Base-by-base conservation (phyloP, 352 stramenopile species). In the Pythium aquatile region DNA sequence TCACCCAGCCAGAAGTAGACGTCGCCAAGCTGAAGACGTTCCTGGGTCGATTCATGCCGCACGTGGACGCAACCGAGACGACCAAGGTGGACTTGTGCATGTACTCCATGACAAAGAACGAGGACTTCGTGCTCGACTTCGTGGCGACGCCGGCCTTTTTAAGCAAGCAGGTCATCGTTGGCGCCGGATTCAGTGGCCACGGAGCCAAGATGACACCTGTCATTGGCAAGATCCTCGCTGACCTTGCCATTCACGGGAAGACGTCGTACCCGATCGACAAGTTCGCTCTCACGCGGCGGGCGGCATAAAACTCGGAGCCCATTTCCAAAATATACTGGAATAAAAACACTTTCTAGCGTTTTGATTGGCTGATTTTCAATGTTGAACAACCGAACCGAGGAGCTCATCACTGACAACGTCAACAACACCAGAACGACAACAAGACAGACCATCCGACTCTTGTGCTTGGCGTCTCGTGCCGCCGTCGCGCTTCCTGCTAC, bases 171-270 rank as follows among this genome's bases (percentile, higher is more conserved):
- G 66, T 93, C n/a, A 74, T 88, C n/a, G 74, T 87, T 3, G 83
- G 80, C 1, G 82, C 87, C 37, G 84, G 85, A 2, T 89, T 94
- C 58, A 94, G 81, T 55, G 85, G 87, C 35, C 87, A 96, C 57
- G 87, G 87, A 0, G 88, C 87, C 24, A 96, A 96, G 61, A 92
- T 94, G 83, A 88, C 80, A 42, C 84, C 84, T 2, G 85, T 91
- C 54, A 85, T 96, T 46, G 87, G 87, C 39, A 74, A 91, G 69
- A 91, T 92, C 56, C 71, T 94, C 53, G 70, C 68, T 5, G 85
- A 96, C 48, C 70, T 94, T 29, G 84, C 81, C 54, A 51, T 91
- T 39, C 61, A 76, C 29, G 69, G 78, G 5, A 65, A 79, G 65
- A 85, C 77, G 30, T 47, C 63, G 47, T 63, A 83, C 53, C 55